phyloP scores from a whole-genome alignment of 345 rosid genomes.

The Eucalyptus cloeziana region DNA sequence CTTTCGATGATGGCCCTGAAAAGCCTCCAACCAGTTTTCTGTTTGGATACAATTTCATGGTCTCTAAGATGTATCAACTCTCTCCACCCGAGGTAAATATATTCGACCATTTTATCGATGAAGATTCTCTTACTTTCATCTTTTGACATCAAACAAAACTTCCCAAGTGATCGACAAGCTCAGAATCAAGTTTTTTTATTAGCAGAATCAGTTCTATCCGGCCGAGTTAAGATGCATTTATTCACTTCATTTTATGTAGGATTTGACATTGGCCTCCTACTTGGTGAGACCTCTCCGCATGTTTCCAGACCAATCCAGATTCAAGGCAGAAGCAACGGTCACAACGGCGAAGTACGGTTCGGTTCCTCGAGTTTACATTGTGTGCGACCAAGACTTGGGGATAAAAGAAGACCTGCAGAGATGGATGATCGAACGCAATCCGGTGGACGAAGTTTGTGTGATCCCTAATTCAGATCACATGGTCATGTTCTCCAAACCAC shows the following conservation, averaged over 20 bases:
- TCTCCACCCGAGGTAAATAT: not conserved
- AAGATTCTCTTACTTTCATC: not conserved
- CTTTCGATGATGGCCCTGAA: not conserved
- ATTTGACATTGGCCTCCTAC: slow-evolving; percentile 10
- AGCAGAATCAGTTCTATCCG: not conserved
- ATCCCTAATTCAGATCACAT: slow-evolving; percentile 30
- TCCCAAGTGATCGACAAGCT: not conserved
- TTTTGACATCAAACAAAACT: not conserved
- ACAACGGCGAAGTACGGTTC: slow-evolving; percentile 7
- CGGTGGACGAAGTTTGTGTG: slow-evolving; percentile 7
- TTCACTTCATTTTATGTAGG: slow-evolving; percentile 1
- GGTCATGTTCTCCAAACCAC: slow-evolving; percentile 24
- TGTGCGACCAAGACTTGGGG: slow-evolving; percentile 9
- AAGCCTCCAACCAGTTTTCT: not conserved
- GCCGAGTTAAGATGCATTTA: not conserved
- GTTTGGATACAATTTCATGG: slow-evolving; percentile 6
- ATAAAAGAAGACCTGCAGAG: slow-evolving; percentile 2
- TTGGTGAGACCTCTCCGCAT: slow-evolving; percentile 3
- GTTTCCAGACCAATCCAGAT: not conserved
- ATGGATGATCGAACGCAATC: slow-evolving; percentile 17
- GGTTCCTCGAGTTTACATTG: slow-evolving; percentile 4
- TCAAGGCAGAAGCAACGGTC: not conserved
- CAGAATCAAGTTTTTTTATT: not conserved
- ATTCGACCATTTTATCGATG: not conserved
- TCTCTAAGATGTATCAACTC: slow-evolving; percentile 2